Evolutionary conservation across 2,329 filamentous ascomycete species (phyloP).

Genomic region (Thelonectria blattea): DNA sequence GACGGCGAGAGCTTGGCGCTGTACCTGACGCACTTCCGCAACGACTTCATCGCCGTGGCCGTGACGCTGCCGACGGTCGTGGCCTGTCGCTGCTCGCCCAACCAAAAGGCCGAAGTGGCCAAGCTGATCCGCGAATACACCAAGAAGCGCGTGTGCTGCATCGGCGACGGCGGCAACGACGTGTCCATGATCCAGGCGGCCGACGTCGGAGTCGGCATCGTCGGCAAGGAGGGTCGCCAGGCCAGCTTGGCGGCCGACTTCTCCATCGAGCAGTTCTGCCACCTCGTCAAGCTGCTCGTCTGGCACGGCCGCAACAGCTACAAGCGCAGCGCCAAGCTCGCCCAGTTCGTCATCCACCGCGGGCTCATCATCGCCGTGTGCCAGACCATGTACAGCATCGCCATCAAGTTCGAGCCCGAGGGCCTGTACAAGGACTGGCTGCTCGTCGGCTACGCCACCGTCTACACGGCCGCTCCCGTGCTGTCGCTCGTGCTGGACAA

Average conservation of each 20-base stretch:
- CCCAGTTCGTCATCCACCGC: slow-evolving; percentile 97
- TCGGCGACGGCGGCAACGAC: slow-evolving; percentile 97
- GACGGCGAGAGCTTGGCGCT: slow-evolving; percentile 90
- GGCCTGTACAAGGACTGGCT: slow-evolving; percentile 97
- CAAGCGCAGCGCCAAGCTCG: slow-evolving; percentile 92
- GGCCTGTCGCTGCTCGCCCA: slow-evolving; percentile 94
- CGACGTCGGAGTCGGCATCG: slow-evolving; percentile 96
- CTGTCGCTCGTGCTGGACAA: slow-evolving; percentile 93
- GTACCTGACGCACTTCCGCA: slow-evolving; percentile 81
- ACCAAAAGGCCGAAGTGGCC: slow-evolving; percentile 94
- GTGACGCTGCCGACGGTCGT: slow-evolving; percentile 90
- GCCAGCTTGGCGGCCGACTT: slow-evolving; percentile 96
- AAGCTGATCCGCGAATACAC: slow-evolving; percentile 89
- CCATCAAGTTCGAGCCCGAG: slow-evolving; percentile 89
- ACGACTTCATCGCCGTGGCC: slow-evolving; percentile 86
- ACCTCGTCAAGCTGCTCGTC: slow-evolving; percentile 94
- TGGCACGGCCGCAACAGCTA: slow-evolving; percentile 99
- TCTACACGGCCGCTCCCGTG: slow-evolving; percentile 93
- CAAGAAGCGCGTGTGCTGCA: slow-evolving; percentile 95
- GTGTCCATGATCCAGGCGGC: slow-evolving; percentile 99
- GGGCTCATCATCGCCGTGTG: slow-evolving; percentile 94
- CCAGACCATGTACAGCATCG: slow-evolving; percentile 97
- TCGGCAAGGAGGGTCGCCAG: slow-evolving; percentile 96
- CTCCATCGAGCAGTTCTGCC: slow-evolving; percentile 92
- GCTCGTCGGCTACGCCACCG: slow-evolving; percentile 92